These are phyloP conservation scores for Raddia guianensis DNA, from an alignment of 176 grass and related monocot species.

Conservation along the genomic window DNA sequence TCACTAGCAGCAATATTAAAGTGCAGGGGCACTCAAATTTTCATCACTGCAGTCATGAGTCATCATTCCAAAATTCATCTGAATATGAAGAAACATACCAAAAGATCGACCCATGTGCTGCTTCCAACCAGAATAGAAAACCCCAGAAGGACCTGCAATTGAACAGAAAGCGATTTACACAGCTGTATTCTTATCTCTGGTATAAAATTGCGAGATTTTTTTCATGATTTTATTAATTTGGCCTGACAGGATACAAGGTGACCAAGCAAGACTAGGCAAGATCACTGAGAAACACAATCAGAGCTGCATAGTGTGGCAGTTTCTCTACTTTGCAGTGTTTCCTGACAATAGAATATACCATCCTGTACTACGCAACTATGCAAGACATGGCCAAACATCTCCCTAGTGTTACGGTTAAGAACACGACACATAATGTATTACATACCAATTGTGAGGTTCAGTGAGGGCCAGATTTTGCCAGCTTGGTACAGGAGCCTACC, in stretches of 20 bases:
- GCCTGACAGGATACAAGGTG: not conserved
- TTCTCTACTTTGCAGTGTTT: not conserved
- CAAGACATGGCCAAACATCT: not conserved
- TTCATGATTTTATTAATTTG: not conserved
- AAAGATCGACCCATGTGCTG: constrained; percentile 96
- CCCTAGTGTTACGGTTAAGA: not conserved
- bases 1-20: not conserved
- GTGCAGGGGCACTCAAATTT: not conserved
- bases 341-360: not conserved
- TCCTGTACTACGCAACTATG: not conserved
- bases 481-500: not conserved
- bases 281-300: not conserved
- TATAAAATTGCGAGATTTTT: not conserved
- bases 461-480: not conserved
- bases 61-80: constrained; percentile 5
- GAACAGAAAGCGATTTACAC: constrained; percentile 13
- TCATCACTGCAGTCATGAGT: not conserved
- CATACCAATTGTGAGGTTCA: not conserved
- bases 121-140: constrained; percentile 98
- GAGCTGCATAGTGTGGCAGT: not conserved
- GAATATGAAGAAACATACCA: constrained; percentile 63
- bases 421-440: not conserved
- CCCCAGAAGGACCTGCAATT: constrained; percentile 82
- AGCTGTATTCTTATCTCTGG: constrained; percentile 11
- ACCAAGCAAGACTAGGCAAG: not conserved